phyloP scores from a whole-genome alignment of 192 early-diverging fungal species.

The Spizellomyces punctatus region DNA sequence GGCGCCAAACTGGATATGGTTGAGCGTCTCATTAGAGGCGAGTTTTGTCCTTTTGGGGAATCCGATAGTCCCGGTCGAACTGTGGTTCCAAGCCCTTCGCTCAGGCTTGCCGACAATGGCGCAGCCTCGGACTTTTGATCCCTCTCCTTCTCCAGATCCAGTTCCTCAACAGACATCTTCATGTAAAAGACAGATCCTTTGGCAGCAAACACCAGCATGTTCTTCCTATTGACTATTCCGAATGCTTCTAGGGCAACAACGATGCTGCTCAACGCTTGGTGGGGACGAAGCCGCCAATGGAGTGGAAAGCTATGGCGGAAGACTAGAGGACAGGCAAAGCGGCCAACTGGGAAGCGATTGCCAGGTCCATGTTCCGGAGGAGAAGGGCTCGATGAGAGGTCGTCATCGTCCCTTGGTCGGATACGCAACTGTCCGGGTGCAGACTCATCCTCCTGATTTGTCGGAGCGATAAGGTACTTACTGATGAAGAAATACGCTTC shows the following conservation, averaged over 20 bases:
- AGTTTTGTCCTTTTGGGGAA: constrained; percentile 6
- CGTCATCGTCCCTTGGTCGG: constrained; percentile 54
- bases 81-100: not conserved
- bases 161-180: constrained; percentile 27
- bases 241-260: constrained; percentile 59
- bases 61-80: not conserved
- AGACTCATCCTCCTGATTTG: not conserved
- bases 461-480: not conserved
- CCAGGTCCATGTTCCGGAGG: constrained; percentile 20
- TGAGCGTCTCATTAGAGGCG: constrained; percentile 24
- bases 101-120: not conserved
- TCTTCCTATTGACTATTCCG: constrained; percentile 70
- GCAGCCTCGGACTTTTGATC: not conserved
- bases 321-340: constrained; percentile 73
- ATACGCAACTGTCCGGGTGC: not conserved
- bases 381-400: constrained; percentile 27
- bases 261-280: constrained; percentile 63
- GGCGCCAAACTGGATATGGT: constrained; percentile 29
- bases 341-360: constrained; percentile 44
- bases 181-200: constrained; percentile 56
- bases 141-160: constrained; percentile 23
- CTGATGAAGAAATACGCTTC: not conserved
- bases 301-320: constrained; percentile 66
- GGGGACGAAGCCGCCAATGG: constrained; percentile 74
- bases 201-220: constrained; percentile 71